Evolutionary conservation across 2,329 filamentous ascomycete species (phyloP), one percentile per base, ranked within the genome.

Genomic region (Boeremia exigua): DNA sequence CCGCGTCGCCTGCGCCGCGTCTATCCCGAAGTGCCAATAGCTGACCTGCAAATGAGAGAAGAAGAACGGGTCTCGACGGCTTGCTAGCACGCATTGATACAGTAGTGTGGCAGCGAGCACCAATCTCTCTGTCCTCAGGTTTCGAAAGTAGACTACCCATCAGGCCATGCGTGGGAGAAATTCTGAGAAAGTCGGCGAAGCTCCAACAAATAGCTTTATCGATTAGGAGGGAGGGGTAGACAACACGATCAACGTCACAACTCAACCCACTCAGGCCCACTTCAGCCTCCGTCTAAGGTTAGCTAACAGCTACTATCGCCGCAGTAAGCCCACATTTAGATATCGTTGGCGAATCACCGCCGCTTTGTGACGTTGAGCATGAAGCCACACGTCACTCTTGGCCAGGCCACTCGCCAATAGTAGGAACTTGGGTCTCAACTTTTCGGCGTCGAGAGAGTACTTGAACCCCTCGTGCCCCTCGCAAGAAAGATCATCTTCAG

Each of bases 381-480:
- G 19, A 49, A 59, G 54, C 62, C 55, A 66, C 66, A 69, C 68
- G 68, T 70, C 68, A 72, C 65, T 63, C 46, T 37, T 32, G 58
- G 61, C 50, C 57, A 54, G 56, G 62, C 66, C 68, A 65, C 67
- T 68, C 63, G 48, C 47, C 48, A 51, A 49, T 36, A 37, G 42
- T 28, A 27, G 25, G 42, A 66, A 51, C 40, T 58, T 62, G 54
- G 42, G 57, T 66, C 61, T 54, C 51, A 49, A 57, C 54, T 54
- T 61, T 62, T 56, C 59, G 48, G 57, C 56, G 56, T 57, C 44
- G 43, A 44, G 50, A 57, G 53, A 71, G 58, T 72, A 73, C 66
- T 75, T 75, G 56, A 70, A 71, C 69, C 70, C 71, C 66, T 70
- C 66, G 9, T 58, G 29, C 59, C 66, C 66, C 60, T 61, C 54